phyloP scores from a whole-genome alignment of 169 alveolate species.

The Cryptosporidium sp. region DNA sequence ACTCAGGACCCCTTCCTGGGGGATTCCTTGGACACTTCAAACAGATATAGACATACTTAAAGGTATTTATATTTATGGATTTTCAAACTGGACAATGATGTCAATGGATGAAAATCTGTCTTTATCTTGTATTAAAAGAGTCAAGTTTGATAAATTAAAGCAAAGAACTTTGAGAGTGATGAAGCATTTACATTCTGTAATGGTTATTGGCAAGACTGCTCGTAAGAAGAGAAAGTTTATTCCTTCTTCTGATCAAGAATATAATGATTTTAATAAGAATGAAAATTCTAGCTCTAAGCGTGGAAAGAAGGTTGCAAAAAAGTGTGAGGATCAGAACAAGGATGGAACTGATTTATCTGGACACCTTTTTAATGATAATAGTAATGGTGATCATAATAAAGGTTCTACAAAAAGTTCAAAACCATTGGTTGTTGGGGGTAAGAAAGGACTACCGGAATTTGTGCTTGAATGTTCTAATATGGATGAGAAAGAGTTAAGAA shows the following conservation, averaged over 20 bases:
- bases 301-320: conserved; percentile 6
- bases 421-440: conserved; percentile 41
- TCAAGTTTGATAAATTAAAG: conserved; percentile 85
- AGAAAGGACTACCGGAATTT: conserved; percentile 54
- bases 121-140: conserved; percentile 80
- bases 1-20: conserved; percentile 75
- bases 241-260: conserved; percentile 51
- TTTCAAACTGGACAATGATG: conserved; percentile 89
- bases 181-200: conserved; percentile 79
- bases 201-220: conserved; percentile 72
- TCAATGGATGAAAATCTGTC: conserved; percentile 84
- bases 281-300: not conserved
- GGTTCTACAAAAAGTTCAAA: not conserved
- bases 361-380: not conserved
- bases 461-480: conserved; percentile 48
- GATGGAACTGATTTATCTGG: not conserved
- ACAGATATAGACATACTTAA: conserved; percentile 84
- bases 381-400: not conserved
- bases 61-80: conserved; percentile 89
- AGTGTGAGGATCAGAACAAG: not conserved
- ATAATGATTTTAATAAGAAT: not conserved
- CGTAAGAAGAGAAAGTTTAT: conserved; percentile 36
- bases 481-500: conserved; percentile 43
- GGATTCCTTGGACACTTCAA: conserved; percentile 61
- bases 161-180: conserved; percentile 82